phyloP scores from a whole-genome alignment of 306 rosid species.

The Carpinus fangiana region DNA sequence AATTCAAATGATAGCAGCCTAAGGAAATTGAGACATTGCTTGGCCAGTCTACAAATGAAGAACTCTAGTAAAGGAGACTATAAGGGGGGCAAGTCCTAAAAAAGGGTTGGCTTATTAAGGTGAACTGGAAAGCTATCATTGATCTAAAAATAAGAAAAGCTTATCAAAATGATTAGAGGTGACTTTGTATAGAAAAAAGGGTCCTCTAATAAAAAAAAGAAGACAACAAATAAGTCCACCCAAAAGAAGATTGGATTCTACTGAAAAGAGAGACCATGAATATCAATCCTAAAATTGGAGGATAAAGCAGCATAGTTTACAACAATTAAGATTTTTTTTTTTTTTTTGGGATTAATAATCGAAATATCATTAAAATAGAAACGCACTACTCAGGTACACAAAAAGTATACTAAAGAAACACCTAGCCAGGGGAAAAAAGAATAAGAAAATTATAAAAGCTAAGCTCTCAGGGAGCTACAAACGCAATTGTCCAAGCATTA shows the following conservation, averaged over 20 bases:
- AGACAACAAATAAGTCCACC: neutral
- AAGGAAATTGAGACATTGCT: neutral
- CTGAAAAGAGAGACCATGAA: neutral
- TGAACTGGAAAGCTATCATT: no score
- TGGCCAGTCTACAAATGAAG: conserved; percentile 2
- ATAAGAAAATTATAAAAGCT: no score
- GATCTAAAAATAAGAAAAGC: no score
- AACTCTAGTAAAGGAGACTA: neutral
- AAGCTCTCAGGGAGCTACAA: no score
- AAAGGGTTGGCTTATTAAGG: neutral
- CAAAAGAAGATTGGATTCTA: neutral
- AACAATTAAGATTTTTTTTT: neutral
- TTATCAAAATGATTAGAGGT: neutral
- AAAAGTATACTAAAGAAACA: no score
- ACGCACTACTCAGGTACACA: no score
- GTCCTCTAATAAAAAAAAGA: neutral
- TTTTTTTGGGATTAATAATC: no score
- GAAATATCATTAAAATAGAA: no score
- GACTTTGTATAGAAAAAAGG: neutral
- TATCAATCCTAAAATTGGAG: neutral
- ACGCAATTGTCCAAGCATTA: no score
- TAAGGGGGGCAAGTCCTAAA: neutral
- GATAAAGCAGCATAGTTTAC: neutral
- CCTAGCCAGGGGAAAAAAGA: no score
- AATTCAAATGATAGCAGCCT: neutral